Conservation (phyloP, 139 green algal species). For the Micractinium sp. region DNA sequence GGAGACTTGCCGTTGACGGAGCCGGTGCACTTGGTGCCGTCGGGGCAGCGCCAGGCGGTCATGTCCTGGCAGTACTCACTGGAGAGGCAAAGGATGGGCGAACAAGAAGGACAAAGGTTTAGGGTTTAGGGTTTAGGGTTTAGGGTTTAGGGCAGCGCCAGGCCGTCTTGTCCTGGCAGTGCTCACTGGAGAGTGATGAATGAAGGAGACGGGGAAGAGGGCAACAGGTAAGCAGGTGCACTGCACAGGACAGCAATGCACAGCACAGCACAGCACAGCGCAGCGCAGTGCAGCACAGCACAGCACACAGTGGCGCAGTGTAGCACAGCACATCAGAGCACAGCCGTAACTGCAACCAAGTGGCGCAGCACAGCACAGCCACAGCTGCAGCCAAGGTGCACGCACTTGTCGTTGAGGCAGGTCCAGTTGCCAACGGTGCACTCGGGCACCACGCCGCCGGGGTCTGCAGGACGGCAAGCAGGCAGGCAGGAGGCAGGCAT, state of each 20-base stretch:
- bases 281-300: too few relatives aligned
- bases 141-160: too few relatives aligned
- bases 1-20: background rate
- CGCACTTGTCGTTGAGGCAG: background rate
- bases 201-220: too few relatives aligned
- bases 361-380: background rate
- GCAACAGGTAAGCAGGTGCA: too few relatives aligned
- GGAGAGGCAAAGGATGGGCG: background rate
- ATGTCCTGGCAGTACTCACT: background rate
- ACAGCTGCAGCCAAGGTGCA: background rate
- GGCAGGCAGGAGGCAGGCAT: too few relatives aligned
- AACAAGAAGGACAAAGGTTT: background rate
- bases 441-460: background rate
- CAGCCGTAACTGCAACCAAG: background rate
- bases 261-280: too few relatives aligned
- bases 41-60: background rate
- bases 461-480: background rate
- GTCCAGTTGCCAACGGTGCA: background rate
- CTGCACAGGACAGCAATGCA: too few relatives aligned
- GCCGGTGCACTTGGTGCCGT: conserved; percentile 7
- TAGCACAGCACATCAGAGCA: background rate
- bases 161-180: too few relatives aligned
- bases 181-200: background rate
- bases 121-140: too few relatives aligned
- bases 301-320: too few relatives aligned